Base-by-base conservation (phyloP, 805 yeast species). In the Metschnikowia matae region DNA sequence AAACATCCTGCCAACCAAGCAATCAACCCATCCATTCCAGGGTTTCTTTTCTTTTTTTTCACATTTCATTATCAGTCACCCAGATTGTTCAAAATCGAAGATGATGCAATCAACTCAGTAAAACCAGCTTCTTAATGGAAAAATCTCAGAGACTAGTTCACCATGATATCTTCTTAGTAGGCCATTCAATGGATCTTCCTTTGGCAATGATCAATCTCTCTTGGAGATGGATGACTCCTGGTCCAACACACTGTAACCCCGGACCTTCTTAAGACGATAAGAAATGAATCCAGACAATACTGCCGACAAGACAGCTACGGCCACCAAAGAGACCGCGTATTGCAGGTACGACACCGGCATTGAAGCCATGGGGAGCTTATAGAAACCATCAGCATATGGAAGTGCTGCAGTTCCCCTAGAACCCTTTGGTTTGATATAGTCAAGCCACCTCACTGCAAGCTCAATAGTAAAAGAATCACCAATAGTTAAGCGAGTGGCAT, bases 401-500 rank as follows among this genome's bases (percentile, higher is more conserved):
- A 71, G 62, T 1, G 57, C 60, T 13, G 58, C 50, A 13, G 40
- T 33, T 2, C 51, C 55, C 13, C 45, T 15, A 1, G 64, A 56
- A n/a, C 63, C 63, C 26, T 36, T 31, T 13, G 58, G 60, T 31
- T 54, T 51, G 41, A 68, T 59, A 40, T 58, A 56, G 44, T 68
- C 68, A 45, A 70, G 59, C 92, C 92, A 86, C 50, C 80, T 71
- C 17, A 80, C 77, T 26, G 84, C 80, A 53, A 86, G 74, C 46
- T 72, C 74, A 32, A 86, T 62, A 8, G 85, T 75, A 49, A 86
- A 68, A 26, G 68, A 64, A 57, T 83, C 87, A 17, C 90, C 91
- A 62, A 86, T 86, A 17, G 83, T 82, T 36, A 78, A 74, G 52
- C 86, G 73, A 1, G 84, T 76, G 3, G 83, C 77, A 58, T 82